These are phyloP conservation scores for Phytophthora pisi DNA, from an alignment of 352 stramenopile species.

Conservation along the genomic window DNA sequence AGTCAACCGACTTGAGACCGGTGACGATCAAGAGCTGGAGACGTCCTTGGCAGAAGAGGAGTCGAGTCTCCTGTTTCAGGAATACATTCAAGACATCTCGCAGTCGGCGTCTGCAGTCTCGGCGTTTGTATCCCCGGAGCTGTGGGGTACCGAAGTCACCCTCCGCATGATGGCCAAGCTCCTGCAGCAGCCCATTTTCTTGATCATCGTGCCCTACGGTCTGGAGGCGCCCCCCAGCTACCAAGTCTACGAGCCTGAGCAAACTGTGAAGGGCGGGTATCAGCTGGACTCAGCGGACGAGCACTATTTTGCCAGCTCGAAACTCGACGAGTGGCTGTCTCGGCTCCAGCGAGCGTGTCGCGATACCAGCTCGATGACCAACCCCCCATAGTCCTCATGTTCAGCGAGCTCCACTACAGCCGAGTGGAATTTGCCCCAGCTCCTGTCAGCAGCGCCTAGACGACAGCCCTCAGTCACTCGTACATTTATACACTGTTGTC, in stretches of 20 bases:
- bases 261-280: slow-evolving; percentile 1
- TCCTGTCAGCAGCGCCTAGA: background rate
- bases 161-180: slow-evolving; percentile 31
- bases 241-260: slow-evolving; percentile 23
- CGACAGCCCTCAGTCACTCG: too few species aligned
- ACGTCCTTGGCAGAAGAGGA: slow-evolving; percentile 8
- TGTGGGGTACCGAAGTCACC: slow-evolving; percentile 19
- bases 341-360: slow-evolving; percentile 8
- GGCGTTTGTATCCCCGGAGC: slow-evolving; percentile 4
- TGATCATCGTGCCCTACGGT: slow-evolving; percentile 14
- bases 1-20: slow-evolving; percentile 14
- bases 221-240: slow-evolving; percentile 7
- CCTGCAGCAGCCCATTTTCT: slow-evolving; percentile 19
- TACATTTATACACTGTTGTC: too few species aligned
- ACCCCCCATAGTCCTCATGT: slow-evolving; percentile 17
- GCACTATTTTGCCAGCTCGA: slow-evolving; percentile 11
- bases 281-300: slow-evolving; percentile 20
- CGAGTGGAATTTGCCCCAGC: slow-evolving; percentile 13
- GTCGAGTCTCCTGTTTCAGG: slow-evolving; percentile 15
- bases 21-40: slow-evolving; percentile 5
- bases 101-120: slow-evolving; percentile 9
- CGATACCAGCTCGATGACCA: background rate
- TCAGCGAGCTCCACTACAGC: slow-evolving; percentile 22
- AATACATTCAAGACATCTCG: slow-evolving; percentile 14
- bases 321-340: slow-evolving; percentile 8